Evolutionary conservation across 768 basidiomycete species (phyloP).

Genomic region (Naematelia aurantialba): DNA sequence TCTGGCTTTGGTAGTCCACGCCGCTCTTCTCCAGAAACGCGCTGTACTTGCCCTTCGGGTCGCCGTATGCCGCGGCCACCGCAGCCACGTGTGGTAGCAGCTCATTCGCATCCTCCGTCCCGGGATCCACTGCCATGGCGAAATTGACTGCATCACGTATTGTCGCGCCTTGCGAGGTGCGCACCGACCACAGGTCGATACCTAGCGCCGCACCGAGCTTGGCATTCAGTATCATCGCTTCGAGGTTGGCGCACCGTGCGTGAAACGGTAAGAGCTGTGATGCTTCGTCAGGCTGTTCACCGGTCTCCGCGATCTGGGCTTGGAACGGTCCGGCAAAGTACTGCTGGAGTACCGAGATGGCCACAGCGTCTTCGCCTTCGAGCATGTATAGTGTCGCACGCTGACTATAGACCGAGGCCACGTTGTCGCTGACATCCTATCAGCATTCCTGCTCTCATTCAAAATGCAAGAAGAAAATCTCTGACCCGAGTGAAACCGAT

Average conservation of each 20-base stretch:
- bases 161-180: neutral
- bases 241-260: neutral
- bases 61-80: neutral
- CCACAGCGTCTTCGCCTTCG: neutral
- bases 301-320: neutral
- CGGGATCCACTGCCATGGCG: neutral
- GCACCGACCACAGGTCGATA: neutral
- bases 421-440: neutral
- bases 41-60: neutral
- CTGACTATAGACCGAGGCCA: neutral
- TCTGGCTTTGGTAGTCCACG: neutral
- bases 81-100: neutral
- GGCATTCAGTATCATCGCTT: neutral
- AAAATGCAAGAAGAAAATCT: neutral
- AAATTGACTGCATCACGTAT: neutral
- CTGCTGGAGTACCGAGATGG: neutral
- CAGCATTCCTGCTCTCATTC: neutral
- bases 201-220: neutral
- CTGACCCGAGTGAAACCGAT: neutral
- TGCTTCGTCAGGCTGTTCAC: neutral
- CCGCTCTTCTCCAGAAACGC: neutral
- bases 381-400: neutral
- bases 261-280: neutral
- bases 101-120: neutral
- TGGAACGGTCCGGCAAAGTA: neutral